Evolutionary conservation across 306 rosid species (phyloP), one percentile per base, ranked within the genome.

Genomic region (Heteromeles arbutifolia): DNA sequence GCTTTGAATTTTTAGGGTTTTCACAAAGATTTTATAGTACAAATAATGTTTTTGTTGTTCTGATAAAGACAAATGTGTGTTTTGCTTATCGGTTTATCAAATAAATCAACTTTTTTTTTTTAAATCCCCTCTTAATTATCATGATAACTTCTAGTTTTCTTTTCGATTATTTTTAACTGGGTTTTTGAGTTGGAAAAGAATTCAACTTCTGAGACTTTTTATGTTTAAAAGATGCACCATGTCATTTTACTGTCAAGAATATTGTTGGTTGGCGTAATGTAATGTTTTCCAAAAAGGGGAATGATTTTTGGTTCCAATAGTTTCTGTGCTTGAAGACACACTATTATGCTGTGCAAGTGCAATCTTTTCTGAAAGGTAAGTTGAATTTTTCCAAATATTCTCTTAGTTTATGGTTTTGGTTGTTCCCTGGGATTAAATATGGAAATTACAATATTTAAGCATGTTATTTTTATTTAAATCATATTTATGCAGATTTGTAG

Each of bases 401-500:
- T 72, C 64, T 54, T n/a, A 29, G 28, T 79, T 13, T 62, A 14
- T 65, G 61, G 65, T 54, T 12, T 52, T 71, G 22, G 37, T 72
- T 21, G 53, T 13, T 71, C 32, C 19, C 32, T 41, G 21, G 15
- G 41, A 65, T 4, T 45, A 71, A 54, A 50, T 65, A 52, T 39
- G 73, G 50, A 72, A 70, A 6, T 19, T 69, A 62, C 11, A 26
- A n/a, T 11, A 9, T 19, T 71, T 22, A 14, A 53, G 31, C 53
- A 66, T 32, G 54, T 54, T n/a, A 66, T 48, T 28, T 73, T 50
- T 21, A 28, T 70, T 58, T 3, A 57, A 37, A 57, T 58, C 7
- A 37, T 37, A 14, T 57, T 57, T 58, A 22, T 24, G 74, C 78
- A 78, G 80, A 82, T 74, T 82, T 74, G 76, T 63, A 74, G 77